Evolutionary conservation across 2,329 filamentous ascomycete genomes (phyloP), one percentile per base, ranked within the genome.

Genomic region (Fusarium redolens): DNA sequence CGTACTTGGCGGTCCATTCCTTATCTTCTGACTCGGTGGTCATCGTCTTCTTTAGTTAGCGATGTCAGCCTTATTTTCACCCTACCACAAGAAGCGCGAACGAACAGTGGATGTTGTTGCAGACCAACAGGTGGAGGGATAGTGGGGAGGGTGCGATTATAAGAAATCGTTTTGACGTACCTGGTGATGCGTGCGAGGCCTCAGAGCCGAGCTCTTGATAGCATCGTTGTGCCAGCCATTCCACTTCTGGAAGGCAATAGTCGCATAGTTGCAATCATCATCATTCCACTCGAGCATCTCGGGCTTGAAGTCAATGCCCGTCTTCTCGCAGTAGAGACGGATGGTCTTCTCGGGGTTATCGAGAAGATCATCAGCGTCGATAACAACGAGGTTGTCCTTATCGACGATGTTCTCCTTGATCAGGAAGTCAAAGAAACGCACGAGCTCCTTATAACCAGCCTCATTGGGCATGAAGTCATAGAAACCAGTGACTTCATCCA

Each of bases 181-280:
- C 81, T 89, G 86, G 31, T 90, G 88, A 73, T 91, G 87, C 50
- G 86, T 86, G 78, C 93, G 87, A 4, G 93, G 90, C 80, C 92
- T 92, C 78, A 99, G 85, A 69, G 91, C 91, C 41, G 88, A 92
- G 79, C 93, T 97, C 75, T 93, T 87, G 76, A 98, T 93, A 18
- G 95, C 96, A 85, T 98, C 96, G 75, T 98, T 93, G 81, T 98
- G 96, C 85, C 97, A 98, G 15, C 96, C 96, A 75, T 91, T 93
- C 96, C 96, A 98, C 85, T 99, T 98, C 84, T 95, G 94, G 83
- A 98, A 98, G 22, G 91, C 91, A 71, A 90, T 87, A 74, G 88
- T 86, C 6, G 95, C 96, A 69, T 89, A 85, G 57, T 94, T 91
- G 76, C 92, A 91, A 72, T 93, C 92, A 58, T 92, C 90, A 33